Evolutionary conservation across 1,139 yeast genomes (phyloP).

Genomic region (Scheffersomyces stambukii): DNA sequence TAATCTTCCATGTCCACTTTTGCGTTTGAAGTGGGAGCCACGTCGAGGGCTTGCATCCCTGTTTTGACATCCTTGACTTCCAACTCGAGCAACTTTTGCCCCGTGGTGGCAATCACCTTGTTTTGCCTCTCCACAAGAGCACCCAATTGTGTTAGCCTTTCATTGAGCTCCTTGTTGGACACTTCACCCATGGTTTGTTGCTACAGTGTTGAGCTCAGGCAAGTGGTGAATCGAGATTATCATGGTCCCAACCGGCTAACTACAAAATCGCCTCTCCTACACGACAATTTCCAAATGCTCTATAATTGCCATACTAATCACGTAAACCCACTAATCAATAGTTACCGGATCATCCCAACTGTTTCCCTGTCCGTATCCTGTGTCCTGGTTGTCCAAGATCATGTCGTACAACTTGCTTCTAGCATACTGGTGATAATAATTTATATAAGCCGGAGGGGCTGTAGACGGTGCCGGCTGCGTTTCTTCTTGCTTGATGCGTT

Average conservation of each 20-base stretch:
- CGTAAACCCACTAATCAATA: too few species aligned
- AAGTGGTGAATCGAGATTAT: too few species aligned
- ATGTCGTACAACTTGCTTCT: neutral
- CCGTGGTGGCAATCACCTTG: conserved; percentile 52
- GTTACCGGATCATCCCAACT: conserved; percentile 10
- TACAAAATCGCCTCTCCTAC: too few species aligned
- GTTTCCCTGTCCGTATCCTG: conserved; percentile 5
- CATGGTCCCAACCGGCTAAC: too few species aligned
- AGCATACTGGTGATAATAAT: neutral
- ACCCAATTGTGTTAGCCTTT: conserved; percentile 45
- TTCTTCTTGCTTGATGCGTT: conserved; percentile 5
- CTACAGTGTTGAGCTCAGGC: too few species aligned
- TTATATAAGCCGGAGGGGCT: too few species aligned
- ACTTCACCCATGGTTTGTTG: too few species aligned
- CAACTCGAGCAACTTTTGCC: conserved; percentile 66
- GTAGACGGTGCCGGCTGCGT: neutral
- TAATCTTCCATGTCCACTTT: conserved; percentile 53
- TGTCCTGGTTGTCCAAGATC: neutral
- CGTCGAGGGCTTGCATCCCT: conserved; percentile 31
- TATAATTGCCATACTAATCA: too few species aligned
- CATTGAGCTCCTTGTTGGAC: conserved; percentile 29
- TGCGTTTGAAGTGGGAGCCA: conserved; percentile 7
- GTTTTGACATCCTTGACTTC: conserved; percentile 52
- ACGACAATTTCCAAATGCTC: too few species aligned
- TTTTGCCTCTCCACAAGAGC: conserved; percentile 47